Conservation (phyloP, 2,329 filamentous ascomycete genomes). For the Neonectria sp. region DNA sequence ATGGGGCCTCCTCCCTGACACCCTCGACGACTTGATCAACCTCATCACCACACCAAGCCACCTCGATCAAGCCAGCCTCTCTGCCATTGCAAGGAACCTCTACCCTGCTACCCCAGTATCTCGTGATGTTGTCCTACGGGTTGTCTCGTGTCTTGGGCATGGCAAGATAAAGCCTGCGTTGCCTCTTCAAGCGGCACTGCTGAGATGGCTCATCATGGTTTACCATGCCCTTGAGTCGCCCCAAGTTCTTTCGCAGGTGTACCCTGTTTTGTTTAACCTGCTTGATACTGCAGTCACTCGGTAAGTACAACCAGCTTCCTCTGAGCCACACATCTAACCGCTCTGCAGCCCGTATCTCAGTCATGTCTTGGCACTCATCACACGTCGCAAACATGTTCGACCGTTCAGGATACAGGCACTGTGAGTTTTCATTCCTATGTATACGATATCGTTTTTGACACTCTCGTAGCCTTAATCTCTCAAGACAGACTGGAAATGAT, state of each 20-base stretch:
- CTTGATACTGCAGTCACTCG: constrained; percentile 85
- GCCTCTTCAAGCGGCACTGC: constrained; percentile 77
- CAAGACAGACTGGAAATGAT: constrained; percentile 78
- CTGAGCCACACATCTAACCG: constrained; percentile 37
- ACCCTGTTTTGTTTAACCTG: constrained; percentile 84
- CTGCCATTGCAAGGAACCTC: constrained; percentile 78
- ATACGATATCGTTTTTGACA: constrained; percentile 21
- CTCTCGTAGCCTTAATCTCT: constrained; percentile 65
- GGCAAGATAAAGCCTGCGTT: constrained; percentile 82
- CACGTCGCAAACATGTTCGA: constrained; percentile 85
- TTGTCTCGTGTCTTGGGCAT: constrained; percentile 83
- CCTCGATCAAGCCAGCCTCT: constrained; percentile 83
- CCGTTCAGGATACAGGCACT: constrained; percentile 87
- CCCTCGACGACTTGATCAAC: constrained; percentile 75
- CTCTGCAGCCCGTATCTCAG: constrained; percentile 71
- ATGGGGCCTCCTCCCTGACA: constrained; percentile 73
- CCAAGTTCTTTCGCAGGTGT: constrained; percentile 76
- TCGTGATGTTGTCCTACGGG: constrained; percentile 71
- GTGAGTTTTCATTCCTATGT: constrained; percentile 57
- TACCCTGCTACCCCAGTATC: constrained; percentile 80
- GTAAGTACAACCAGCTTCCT: constrained; percentile 54
- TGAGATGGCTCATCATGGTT: constrained; percentile 85
- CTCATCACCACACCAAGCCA: constrained; percentile 76
- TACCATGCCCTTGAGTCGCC: constrained; percentile 79
- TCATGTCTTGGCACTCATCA: constrained; percentile 84